A percentile compares a stretch with the other conserved stretches of the same genome.
Conservation (phyloP, 495 filamentous ascomycete genomes). For the Penicillium pulvis region DNA sequence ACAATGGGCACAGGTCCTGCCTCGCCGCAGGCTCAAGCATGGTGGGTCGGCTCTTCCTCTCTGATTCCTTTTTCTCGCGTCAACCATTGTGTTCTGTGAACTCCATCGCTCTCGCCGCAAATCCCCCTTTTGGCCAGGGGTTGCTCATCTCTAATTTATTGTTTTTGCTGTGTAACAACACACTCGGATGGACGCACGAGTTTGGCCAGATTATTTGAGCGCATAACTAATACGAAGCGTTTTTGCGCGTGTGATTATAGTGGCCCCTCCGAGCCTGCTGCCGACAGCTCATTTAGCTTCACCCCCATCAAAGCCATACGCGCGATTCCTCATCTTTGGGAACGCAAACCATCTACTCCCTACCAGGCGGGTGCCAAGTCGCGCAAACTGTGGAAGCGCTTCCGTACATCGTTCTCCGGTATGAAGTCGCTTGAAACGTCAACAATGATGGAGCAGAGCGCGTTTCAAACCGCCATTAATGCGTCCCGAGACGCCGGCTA, state of each 20-base stretch:
- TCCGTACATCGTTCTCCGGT: slow-evolving; percentile 42
- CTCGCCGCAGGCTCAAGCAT: slow-evolving; percentile 22
- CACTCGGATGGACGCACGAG: neutral
- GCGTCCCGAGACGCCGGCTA: slow-evolving; percentile 28
- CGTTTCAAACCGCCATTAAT: slow-evolving; percentile 40
- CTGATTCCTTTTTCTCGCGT: neutral
- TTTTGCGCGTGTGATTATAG: slow-evolving; percentile 13
- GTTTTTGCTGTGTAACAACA: neutral
- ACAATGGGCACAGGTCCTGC: slow-evolving; percentile 27
- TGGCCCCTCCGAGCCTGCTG: slow-evolving; percentile 11
- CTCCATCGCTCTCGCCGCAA: no score
- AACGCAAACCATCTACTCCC: slow-evolving; percentile 57
- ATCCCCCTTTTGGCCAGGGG: slow-evolving; percentile 14
- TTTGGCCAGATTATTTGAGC: neutral
- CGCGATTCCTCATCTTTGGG: slow-evolving; percentile 51
- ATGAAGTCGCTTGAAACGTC: slow-evolving; percentile 41
- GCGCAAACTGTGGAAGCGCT: slow-evolving; percentile 56
- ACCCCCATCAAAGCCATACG: slow-evolving; percentile 37
- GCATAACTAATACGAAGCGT: slow-evolving; percentile 19
- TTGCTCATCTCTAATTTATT: slow-evolving; percentile 1
- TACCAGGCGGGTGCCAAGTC: slow-evolving; percentile 44
- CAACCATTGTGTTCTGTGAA: slow-evolving; percentile 2
- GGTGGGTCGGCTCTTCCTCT: slow-evolving; percentile 19
- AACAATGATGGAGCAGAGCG: slow-evolving; percentile 26
- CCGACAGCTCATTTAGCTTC: slow-evolving; percentile 38